These are phyloP conservation scores for Termitomyces bulborhizus DNA, from an alignment of 768 basidiomycete species.

Conservation along the genomic window DNA sequence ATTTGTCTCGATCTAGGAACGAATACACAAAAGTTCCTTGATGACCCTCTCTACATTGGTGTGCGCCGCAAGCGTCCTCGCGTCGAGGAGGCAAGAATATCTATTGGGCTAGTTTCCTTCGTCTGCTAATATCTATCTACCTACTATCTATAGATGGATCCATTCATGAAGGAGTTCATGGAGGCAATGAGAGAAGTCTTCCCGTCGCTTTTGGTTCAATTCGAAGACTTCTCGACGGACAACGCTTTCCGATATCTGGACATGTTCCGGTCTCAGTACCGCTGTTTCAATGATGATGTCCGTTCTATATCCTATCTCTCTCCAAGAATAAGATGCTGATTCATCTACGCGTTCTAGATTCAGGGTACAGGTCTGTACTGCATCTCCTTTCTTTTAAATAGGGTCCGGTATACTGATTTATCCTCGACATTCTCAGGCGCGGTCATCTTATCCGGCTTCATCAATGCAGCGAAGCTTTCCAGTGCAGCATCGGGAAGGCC, in stretches of 20 bases:
- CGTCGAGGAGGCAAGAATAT: slow-evolving; percentile 30
- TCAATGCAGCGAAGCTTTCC: slow-evolving; percentile 63
- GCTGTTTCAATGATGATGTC: slow-evolving; percentile 72
- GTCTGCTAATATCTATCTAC: not conserved
- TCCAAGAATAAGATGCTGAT: not conserved
- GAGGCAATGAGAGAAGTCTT: slow-evolving; percentile 55
- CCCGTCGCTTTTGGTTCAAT: slow-evolving; percentile 66
- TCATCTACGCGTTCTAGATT: slow-evolving; percentile 30
- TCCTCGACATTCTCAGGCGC: slow-evolving; percentile 34
- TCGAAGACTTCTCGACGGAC: slow-evolving; percentile 74
- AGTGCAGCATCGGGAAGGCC: slow-evolving; percentile 47
- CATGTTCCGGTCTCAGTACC: slow-evolving; percentile 49
- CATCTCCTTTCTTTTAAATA: not conserved
- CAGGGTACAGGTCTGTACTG: slow-evolving; percentile 50
- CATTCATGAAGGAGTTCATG: slow-evolving; percentile 78
- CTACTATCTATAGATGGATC: slow-evolving; percentile 44
- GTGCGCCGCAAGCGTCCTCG: slow-evolving; percentile 49
- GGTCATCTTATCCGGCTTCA: slow-evolving; percentile 69
- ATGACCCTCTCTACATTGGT: slow-evolving; percentile 75
- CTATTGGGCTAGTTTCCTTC: not conserved
- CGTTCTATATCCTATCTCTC: slow-evolving; percentile 18
- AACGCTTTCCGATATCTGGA: slow-evolving; percentile 73
- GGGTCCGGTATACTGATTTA: slow-evolving; percentile 7
- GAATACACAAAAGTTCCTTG: slow-evolving; percentile 58
- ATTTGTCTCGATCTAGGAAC: slow-evolving; percentile 75